Conservation (phyloP, 345 rosid genomes). For the Garcia nutans region DNA sequence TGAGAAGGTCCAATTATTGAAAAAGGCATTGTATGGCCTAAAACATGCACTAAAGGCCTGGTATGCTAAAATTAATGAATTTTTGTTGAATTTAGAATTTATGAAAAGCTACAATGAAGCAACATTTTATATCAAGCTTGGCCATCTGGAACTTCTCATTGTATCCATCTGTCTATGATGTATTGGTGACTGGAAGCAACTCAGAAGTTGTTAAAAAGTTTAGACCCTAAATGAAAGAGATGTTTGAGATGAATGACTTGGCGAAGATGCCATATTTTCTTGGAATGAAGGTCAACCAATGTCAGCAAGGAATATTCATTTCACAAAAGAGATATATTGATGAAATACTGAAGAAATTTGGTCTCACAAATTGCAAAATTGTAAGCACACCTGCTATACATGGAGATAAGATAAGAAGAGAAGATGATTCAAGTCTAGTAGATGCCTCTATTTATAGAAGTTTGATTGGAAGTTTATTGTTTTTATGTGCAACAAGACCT, state of each 20-base stretch:
- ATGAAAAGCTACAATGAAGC: not conserved
- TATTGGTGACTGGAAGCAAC: not conserved
- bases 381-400: too few species aligned
- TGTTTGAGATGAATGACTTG: not conserved
- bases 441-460: too few species aligned
- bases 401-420: too few species aligned
- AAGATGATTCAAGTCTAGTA: too few species aligned
- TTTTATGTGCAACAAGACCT: too few species aligned
- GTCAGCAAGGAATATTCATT: too few species aligned
- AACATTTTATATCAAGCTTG: not conserved
- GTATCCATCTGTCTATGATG: not conserved
- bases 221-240: too few species aligned
- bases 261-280: not conserved
- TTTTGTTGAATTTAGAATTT: not conserved
- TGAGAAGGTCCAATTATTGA: not conserved
- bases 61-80: not conserved
- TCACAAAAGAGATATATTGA: too few species aligned
- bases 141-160: not conserved
- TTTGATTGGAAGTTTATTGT: too few species aligned
- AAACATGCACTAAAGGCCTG: not conserved
- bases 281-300: too few species aligned
- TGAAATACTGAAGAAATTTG: too few species aligned
- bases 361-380: too few species aligned
- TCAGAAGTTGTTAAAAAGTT: not conserved
- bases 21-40: not conserved